A percentile compares a stretch with the other conserved stretches of the same genome.
Evolutionary conservation across 1,284 basidiomycete genomes (phyloP).

Genomic region (Cryptococcus jaspeensis): DNA sequence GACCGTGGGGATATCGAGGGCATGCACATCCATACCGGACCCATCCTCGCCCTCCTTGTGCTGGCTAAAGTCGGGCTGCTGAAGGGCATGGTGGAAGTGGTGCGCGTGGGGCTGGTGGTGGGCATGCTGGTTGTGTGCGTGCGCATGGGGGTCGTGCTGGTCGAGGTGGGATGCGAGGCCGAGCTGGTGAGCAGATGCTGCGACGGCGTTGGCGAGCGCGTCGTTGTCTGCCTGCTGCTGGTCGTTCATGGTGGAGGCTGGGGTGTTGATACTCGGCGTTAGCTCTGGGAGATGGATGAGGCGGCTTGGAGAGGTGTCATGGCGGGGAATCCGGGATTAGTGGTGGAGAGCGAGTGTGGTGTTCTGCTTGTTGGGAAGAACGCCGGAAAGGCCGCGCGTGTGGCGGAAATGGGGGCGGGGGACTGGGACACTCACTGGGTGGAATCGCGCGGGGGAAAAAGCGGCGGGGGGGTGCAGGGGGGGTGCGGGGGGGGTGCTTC

Average conservation of each 20-base stretch:
- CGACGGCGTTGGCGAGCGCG: constrained; percentile 39
- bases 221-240: constrained; percentile 39
- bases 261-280: not conserved
- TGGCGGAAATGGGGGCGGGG: not conserved
- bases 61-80: constrained; percentile 43
- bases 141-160: not conserved
- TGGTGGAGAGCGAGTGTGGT: not conserved
- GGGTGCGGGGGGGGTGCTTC: not conserved
- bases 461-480: not conserved
- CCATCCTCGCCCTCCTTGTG: constrained; percentile 18
- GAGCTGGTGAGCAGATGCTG: constrained; percentile 36
- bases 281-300: not conserved
- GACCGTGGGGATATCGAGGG: constrained; percentile 26
- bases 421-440: not conserved
- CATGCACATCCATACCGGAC: constrained; percentile 17
- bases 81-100: constrained; percentile 39
- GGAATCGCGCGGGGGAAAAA: not conserved
- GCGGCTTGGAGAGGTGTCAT: not conserved
- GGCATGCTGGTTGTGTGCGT: constrained; percentile 1
- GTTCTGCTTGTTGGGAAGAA: not conserved
- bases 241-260: constrained; percentile 26
- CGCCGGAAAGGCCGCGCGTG: not conserved
- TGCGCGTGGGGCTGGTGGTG: constrained; percentile 18
- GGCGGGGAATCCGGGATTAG: constrained; percentile 1
- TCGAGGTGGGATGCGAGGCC: constrained; percentile 17